Conservation (phyloP, 805 yeast genomes). For the Yamadazyma olivae region DNA sequence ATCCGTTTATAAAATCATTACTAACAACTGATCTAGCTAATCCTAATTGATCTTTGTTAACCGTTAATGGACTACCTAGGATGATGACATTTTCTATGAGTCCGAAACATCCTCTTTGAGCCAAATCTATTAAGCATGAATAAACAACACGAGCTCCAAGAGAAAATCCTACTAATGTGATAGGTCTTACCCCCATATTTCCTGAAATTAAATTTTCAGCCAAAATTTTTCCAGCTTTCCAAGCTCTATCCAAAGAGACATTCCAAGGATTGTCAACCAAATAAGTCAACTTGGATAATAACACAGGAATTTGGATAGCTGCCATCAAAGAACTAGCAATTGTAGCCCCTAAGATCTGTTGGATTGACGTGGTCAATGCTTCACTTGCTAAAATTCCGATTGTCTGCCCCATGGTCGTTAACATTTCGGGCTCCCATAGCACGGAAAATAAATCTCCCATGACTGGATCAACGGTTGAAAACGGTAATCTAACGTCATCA, state of each 20-base stretch:
- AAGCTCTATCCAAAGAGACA: slow-evolving; percentile 93
- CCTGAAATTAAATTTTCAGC: slow-evolving; percentile 89
- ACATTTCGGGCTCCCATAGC: slow-evolving; percentile 98
- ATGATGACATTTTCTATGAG: slow-evolving; percentile 82
- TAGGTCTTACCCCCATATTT: slow-evolving; percentile 88
- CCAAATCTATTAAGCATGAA: slow-evolving; percentile 84
- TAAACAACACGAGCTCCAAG: slow-evolving; percentile 89
- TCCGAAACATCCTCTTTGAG: slow-evolving; percentile 83
- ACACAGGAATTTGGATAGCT: slow-evolving; percentile 90
- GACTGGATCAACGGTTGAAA: slow-evolving; percentile 93
- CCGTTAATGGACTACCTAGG: slow-evolving; percentile 86
- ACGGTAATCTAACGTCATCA: slow-evolving; percentile 96
- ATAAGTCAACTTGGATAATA: slow-evolving; percentile 82
- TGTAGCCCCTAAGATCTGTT: slow-evolving; percentile 92
- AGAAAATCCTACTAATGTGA: slow-evolving; percentile 89
- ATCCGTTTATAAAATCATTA: slow-evolving; percentile 88
- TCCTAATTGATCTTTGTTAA: slow-evolving; percentile 71
- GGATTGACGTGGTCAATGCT: slow-evolving; percentile 87
- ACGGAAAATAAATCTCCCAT: slow-evolving; percentile 95
- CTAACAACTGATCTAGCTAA: slow-evolving; percentile 82
- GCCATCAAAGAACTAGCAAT: slow-evolving; percentile 87
- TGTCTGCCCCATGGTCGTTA: slow-evolving; percentile 94
- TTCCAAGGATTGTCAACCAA: slow-evolving; percentile 97
- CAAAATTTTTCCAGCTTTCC: slow-evolving; percentile 88
- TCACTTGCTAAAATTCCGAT: slow-evolving; percentile 91